A percentile compares a stretch with the other conserved stretches of the same genome.
Conservation (phyloP, 148 eudicot genomes). For the Heliamphora exappendiculata region DNA sequence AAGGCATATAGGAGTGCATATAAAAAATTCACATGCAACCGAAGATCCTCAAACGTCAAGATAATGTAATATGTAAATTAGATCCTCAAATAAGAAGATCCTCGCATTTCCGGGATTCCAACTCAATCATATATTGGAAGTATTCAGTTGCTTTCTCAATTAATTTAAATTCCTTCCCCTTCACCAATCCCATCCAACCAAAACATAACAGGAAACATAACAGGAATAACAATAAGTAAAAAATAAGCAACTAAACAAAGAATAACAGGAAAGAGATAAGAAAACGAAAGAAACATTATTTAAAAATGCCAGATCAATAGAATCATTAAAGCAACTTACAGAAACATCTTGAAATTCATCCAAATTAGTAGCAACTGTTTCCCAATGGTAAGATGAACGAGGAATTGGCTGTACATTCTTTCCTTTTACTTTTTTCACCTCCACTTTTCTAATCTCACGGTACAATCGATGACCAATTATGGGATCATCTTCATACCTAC, state of each 20-base stretch:
- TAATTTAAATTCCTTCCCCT: neutral
- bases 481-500: conserved; percentile 96
- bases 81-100: neutral
- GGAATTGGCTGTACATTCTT: conserved; percentile 67
- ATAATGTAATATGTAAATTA: neutral
- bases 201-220: neutral
- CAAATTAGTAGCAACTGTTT: conserved; percentile 90
- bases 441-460: conserved; percentile 74
- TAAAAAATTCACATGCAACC: neutral
- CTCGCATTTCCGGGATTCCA: neutral
- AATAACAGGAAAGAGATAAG: neutral
- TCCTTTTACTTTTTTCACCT: conserved; percentile 71
- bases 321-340: conserved; percentile 45
- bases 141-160: neutral
- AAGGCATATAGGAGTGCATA: neutral
- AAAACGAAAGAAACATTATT: neutral
- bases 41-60: neutral
- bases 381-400: conserved; percentile 78
- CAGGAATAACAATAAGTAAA: neutral
- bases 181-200: neutral
- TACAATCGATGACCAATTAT: conserved; percentile 84
- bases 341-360: conserved; percentile 92
- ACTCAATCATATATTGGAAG: neutral
- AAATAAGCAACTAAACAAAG: neutral
- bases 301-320: neutral